Evolutionary conservation across 192 early-diverging fungal genomes (phyloP), one percentile per base, ranked within the genome.

Genomic region (Phycomyces nitens): DNA sequence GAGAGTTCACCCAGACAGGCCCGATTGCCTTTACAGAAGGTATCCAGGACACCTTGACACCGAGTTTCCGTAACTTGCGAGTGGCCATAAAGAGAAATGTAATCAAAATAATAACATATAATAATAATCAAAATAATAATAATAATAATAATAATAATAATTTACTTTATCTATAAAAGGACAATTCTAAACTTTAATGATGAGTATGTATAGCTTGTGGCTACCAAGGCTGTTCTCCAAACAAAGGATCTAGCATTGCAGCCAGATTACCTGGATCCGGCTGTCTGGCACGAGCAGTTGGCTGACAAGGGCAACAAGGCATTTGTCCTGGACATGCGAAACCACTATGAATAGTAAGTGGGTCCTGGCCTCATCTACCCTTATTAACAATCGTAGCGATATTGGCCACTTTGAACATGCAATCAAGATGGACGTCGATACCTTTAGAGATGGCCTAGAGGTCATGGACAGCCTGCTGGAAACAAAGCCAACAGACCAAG

Each of bases 241-340:
- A 69, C 77, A 58, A 76, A 79, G 41, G 76, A 82, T 57, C 65
- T 87, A 10, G 50, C 70, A 20, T 77, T 82, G n/a, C 82, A 84
- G 66, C 87, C 88, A 5, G 76, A 79, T 29, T 81, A 92, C 56
- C 64, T 92, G 40, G 60, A 63, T 8, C 83, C 89, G 14, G 78
- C 75, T 22, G 80, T 83, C 39, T 92, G 88, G 87, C 85, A 87
- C 56, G 56, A 69, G 9, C 80, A 79, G 54, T 65, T 89, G 15
- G 74, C 71, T 6, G 64, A 71, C 16, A 62, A 65, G 38, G 60
- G 58, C 0, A 51, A 74, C 21, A 58, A 78, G 29, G 68, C 71
- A 5, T 58, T 86, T 52, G 52, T 92, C 20, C 74, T 89, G 16
- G 89, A 92, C 53, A 92, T 92, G 89, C 78, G 89, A 58, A 92